Base-by-base conservation (phyloP, 768 basidiomycete genomes). In the Sporobolomyces phaffii region DNA sequence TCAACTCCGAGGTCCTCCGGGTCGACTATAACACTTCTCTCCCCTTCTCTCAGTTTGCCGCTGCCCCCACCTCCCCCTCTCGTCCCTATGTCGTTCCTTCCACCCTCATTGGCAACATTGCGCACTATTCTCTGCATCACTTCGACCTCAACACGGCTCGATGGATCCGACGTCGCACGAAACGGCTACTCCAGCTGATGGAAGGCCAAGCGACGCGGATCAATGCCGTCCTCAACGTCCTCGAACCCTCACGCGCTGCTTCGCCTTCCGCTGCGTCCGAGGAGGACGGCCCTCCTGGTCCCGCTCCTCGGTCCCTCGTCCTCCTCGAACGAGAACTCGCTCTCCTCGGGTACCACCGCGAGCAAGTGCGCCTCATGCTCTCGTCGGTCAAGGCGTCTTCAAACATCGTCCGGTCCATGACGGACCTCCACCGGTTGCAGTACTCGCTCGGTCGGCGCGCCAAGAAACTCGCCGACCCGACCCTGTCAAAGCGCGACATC, bases 51-150 rank as follows among this genome's bases (percentile, higher is more conserved):
- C 60, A 70, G 43, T 60, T 62, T 20, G 50, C 52, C 3, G 20
- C n/a, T 17, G 2, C 66, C 1, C 66, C 66, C 15, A 14, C 61
- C 2, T 18, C 43, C 1, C 64, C 61, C 3, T 7, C 44, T 10
- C 38, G 48, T 11, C 61, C 62, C n/a, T 71, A 67, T 49, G 31
- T 8, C 31, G 31, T 71, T 13, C 62, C 70, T 14, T 64, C 62
- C 2, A 45, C 52, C 20, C 53, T 71, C 36, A 45, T 71, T 34
- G 36, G 33, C 29, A 50, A 50, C 44, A 31, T 64, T 43, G 57
- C 49, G 9, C 62, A 54, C 34, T n/a, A 45, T 17, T 48, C 65
- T 14, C 24, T 50, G 6, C 22, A 24, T 20, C 40, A 43, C 48
- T 49, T 56, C 54, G 62, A 71, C 29, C 48, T 59, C 13, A 7